phyloP scores from a whole-genome alignment of 495 filamentous ascomycete species.

The Letharia lupina region DNA sequence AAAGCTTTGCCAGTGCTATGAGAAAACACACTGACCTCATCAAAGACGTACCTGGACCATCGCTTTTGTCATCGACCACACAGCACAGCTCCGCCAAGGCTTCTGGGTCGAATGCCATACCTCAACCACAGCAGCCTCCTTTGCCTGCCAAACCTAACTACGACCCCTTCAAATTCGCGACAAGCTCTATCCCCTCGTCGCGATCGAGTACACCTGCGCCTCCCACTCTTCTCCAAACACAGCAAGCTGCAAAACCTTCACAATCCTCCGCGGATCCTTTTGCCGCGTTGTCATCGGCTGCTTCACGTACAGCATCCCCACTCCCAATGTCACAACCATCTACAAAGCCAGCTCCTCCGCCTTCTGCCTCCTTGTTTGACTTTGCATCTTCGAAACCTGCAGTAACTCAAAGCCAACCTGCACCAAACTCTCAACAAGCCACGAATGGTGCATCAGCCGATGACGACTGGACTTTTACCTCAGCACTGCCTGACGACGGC shows the following conservation, averaged over 20 bases:
- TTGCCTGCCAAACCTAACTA: constrained; percentile 45
- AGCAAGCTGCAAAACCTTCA: constrained; percentile 33
- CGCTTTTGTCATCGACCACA: constrained; percentile 54
- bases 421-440: constrained; percentile 15
- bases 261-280: constrained; percentile 53
- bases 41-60: constrained; percentile 53
- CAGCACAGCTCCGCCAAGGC: constrained; percentile 47
- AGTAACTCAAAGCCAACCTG: constrained; percentile 18
- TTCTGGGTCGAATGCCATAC: constrained; percentile 32
- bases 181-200: constrained; percentile 38
- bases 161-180: constrained; percentile 51
- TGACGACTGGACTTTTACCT: constrained; percentile 93
- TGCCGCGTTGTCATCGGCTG: constrained; percentile 54
- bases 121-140: constrained; percentile 32
- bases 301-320: constrained; percentile 39
- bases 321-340: constrained; percentile 27
- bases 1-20: background rate
- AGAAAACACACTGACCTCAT: background rate
- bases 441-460: constrained; percentile 36
- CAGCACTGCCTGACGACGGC: constrained; percentile 65
- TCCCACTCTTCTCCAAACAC: constrained; percentile 29
- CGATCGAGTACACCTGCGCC: constrained; percentile 43
- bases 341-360: constrained; percentile 23
- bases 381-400: constrained; percentile 27
- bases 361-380: constrained; percentile 40